Percentiles rank a stretch among this genome's conserved stretches.
phyloP scores from a whole-genome alignment of 495 filamentous ascomycete species.

The Talaromyces wortmannii region DNA sequence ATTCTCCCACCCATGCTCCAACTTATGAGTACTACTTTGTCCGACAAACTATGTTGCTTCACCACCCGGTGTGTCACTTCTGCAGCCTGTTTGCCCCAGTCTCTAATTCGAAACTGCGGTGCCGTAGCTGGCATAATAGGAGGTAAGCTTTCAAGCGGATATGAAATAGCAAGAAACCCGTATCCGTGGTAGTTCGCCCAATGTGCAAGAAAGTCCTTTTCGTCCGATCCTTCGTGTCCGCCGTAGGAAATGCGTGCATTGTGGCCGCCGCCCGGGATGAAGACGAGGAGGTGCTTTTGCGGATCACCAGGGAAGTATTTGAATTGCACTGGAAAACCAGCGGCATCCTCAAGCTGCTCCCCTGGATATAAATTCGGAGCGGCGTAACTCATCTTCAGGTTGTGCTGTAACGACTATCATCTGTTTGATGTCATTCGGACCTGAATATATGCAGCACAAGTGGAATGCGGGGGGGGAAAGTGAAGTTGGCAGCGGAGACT shows the following conservation, averaged over 20 bases:
- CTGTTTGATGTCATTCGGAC: no score
- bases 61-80: constrained; percentile 7
- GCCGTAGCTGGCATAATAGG: constrained; percentile 9
- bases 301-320: constrained; percentile 9
- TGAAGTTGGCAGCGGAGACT: no score
- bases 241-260: constrained; percentile 18
- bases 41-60: constrained; percentile 1
- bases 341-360: constrained; percentile 10
- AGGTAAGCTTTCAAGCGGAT: constrained; percentile 14
- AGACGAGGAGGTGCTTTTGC: constrained; percentile 16
- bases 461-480: no score
- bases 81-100: constrained; percentile 17
- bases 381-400: neutral
- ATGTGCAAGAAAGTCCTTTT: constrained; percentile 12
- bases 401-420: no score
- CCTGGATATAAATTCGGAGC: constrained; percentile 10
- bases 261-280: constrained; percentile 13
- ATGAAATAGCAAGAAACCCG: constrained; percentile 16
- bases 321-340: constrained; percentile 13
- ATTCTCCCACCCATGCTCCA: constrained; percentile 21
- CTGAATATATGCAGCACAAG: no score
- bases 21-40: constrained; percentile 7
- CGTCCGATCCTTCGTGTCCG: constrained; percentile 9
- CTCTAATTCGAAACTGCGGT: constrained; percentile 8
- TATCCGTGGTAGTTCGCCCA: constrained; percentile 11